Evolutionary conservation across 768 basidiomycete species (phyloP), one percentile per base, ranked within the genome.

Genomic region (Boletus rubescentipes): DNA sequence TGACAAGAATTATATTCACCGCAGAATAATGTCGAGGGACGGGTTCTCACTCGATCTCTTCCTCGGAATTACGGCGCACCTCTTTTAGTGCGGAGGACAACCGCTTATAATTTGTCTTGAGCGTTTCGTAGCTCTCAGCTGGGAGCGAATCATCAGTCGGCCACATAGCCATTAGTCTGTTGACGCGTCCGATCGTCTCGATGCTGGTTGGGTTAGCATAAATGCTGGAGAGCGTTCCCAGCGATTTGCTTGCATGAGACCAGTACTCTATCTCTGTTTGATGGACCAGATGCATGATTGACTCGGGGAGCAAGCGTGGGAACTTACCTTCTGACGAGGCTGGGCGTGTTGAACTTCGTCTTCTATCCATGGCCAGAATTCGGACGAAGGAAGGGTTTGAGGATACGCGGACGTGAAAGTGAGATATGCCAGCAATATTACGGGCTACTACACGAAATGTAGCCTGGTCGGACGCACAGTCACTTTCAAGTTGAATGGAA

Each of bases 241-340:
- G 70, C 32, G 86, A 81, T 49, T 77, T 73, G 30, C 81, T 76
- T 32, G 86, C 85, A 68, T 84, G 86, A 45, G 82, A 77, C 90
- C 90, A 93, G 63, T 77, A 86, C 51, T 88, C 83, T 58, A 89
- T 73, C 75, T 91, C 90, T 93, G 71, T 52, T 60, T 16, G 37
- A 51, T 45, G 20, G 30, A 43, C 37, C 20, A 21, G 46, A 45
- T 50, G 48, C 43, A 49, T 49, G 52, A 54, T 44, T 42, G 53
- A 36, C 46, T 51, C 58, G 47, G 49, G 23, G 41, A 48, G 53
- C 36, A 42, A 49, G 61, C 63, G 59, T 63, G 64, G 46, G 60
- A 75, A 69, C 68, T 54, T 67, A 86, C 90, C 90, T 86, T 91
- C 90, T 8, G 84, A 82, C 29, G 87, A 85, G 55, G 85, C 84